These are phyloP conservation scores for Apiotrichum montevideense DNA, from an alignment of 1,284 basidiomycete genomes.

Conservation along the genomic window DNA sequence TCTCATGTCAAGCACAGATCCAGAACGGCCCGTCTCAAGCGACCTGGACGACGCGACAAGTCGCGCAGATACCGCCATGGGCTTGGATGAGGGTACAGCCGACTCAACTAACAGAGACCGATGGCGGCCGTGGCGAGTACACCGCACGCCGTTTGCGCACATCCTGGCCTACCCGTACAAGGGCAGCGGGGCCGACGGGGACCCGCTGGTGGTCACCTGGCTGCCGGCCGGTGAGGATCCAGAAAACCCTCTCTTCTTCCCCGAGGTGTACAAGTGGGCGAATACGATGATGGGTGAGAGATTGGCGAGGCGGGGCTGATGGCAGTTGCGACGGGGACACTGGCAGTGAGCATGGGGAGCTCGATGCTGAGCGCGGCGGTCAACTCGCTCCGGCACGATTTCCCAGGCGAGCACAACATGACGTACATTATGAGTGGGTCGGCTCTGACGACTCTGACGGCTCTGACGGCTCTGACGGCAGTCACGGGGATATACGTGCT, in stretches of 20 bases:
- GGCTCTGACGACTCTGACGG: not conserved
- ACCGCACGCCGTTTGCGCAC: too few relatives aligned
- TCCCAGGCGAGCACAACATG: conserved; percentile 17
- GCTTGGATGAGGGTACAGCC: too few relatives aligned
- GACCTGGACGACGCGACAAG: too few relatives aligned
- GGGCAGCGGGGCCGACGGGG: too few relatives aligned
- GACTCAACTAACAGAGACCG: too few relatives aligned
- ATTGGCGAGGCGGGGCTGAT: conserved; percentile 1
- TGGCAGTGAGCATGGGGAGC: conserved; percentile 21
- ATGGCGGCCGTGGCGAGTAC: too few relatives aligned
- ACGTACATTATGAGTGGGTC: conserved; percentile 18
- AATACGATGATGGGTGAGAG: conserved; percentile 15
- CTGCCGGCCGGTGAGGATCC: conserved; percentile 13
- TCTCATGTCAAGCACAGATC: too few relatives aligned
- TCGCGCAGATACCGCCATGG: too few relatives aligned
- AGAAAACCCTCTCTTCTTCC: conserved; percentile 31
- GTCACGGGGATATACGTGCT: conserved; percentile 17
- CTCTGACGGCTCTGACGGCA: not conserved
- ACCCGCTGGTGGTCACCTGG: too few relatives aligned
- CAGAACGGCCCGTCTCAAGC: too few relatives aligned
- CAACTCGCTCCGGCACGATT: conserved; percentile 14
- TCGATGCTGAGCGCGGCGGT: conserved; percentile 24
- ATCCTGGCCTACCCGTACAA: too few relatives aligned
- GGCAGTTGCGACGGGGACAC: conserved; percentile 14
- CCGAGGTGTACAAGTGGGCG: conserved; percentile 26